Conservation (phyloP, 306 rosid species). For the Potentilla sterilis region DNA sequence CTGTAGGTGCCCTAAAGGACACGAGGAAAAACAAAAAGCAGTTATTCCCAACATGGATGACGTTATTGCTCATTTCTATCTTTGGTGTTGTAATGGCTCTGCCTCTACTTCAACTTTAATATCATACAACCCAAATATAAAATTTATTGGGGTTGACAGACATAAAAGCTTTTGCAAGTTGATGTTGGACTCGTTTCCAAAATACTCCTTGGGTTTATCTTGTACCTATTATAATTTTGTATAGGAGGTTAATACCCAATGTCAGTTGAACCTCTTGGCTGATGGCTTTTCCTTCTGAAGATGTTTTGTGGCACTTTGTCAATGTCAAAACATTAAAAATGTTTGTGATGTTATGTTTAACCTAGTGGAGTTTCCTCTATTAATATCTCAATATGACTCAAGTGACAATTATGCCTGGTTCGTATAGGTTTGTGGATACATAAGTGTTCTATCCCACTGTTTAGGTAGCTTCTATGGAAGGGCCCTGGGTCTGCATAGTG, state of each 20-base stretch:
- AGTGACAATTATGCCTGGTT: background rate
- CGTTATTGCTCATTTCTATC: constrained; percentile 78
- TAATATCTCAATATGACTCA: background rate
- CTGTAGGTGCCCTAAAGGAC: constrained; percentile 43
- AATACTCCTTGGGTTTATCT: constrained; percentile 40
- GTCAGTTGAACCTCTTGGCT: constrained; percentile 34
- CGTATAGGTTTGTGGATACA: background rate
- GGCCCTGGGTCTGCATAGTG: background rate
- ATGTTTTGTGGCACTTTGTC: constrained; percentile 37
- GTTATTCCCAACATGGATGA: constrained; percentile 87
- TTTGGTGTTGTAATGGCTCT: constrained; percentile 92
- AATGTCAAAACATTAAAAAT: constrained; percentile 33
- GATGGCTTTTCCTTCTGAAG: constrained; percentile 40
- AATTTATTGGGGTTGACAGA: constrained; percentile 17
- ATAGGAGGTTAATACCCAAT: constrained; percentile 48
- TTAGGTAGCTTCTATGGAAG: background rate
- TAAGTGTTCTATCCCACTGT: background rate
- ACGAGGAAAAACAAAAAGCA: constrained; percentile 46
- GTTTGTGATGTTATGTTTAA: constrained; percentile 31
- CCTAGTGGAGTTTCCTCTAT: constrained; percentile 22
- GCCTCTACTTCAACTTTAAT: constrained; percentile 87
- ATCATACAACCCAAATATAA: constrained; percentile 22
- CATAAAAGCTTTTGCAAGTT: constrained; percentile 24
- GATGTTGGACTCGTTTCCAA: constrained; percentile 30
- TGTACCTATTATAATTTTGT: constrained; percentile 48